These are phyloP conservation scores for Candida xiaguanensis DNA, from an alignment of 805 yeast species.

Conservation along the genomic window DNA sequence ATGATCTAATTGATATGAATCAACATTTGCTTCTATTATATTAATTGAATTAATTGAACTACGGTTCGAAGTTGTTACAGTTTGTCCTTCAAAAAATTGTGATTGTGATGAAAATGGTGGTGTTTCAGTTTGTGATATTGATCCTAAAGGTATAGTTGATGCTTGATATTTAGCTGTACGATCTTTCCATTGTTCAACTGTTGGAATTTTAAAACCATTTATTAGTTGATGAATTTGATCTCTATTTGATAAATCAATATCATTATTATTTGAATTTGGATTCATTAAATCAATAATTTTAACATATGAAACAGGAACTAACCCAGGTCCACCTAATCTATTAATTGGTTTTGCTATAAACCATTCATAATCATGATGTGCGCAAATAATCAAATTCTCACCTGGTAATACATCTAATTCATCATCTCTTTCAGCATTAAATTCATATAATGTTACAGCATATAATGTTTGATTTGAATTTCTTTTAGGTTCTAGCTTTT, in stretches of 20 bases:
- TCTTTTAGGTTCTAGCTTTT: constrained; percentile 11
- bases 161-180: constrained; percentile 91
- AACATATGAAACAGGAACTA: constrained; percentile 89
- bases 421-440: constrained; percentile 77
- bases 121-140: constrained; percentile 27
- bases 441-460: constrained; percentile 83
- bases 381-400: constrained; percentile 88
- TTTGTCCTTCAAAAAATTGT: constrained; percentile 31
- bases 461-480: constrained; percentile 52
- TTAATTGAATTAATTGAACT: constrained; percentile 30
- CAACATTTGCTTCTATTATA: constrained; percentile 69
- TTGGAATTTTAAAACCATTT: constrained; percentile 68
- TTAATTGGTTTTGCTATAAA: constrained; percentile 96
- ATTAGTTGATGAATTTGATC: constrained; percentile 52
- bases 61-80: constrained; percentile 19
- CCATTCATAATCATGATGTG: constrained; percentile 97
- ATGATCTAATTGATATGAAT: constrained; percentile 72
- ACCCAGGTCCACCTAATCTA: constrained; percentile 93
- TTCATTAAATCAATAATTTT: constrained; percentile 73
- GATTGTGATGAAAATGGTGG: constrained; percentile 33
- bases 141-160: constrained; percentile 70
- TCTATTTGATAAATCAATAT: constrained; percentile 42
- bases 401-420: constrained; percentile 83
- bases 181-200: constrained; percentile 94
- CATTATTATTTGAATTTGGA: constrained; percentile 32